These are phyloP conservation scores for Phaffia rhodozyma DNA, from an alignment of 1,284 basidiomycete genomes.

Conservation along the genomic window DNA sequence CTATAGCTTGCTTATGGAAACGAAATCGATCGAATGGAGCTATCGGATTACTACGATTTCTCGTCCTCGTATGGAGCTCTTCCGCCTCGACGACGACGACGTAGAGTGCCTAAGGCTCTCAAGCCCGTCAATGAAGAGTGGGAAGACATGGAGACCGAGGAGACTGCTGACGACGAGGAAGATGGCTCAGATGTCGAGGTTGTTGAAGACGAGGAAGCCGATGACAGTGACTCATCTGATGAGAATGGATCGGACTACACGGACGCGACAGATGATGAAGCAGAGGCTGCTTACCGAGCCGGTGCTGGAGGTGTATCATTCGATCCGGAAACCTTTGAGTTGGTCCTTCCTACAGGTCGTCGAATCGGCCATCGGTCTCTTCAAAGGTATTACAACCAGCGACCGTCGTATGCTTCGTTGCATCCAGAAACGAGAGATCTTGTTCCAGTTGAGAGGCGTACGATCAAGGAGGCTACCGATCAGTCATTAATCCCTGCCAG, in stretches of 20 bases:
- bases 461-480: constrained; percentile 66
- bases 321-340: constrained; percentile 53
- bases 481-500: constrained; percentile 67
- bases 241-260: constrained; percentile 30
- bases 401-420: constrained; percentile 8
- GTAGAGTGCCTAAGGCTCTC: constrained; percentile 29
- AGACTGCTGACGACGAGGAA: constrained; percentile 42
- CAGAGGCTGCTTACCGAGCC: constrained; percentile 17
- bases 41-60: constrained; percentile 94
- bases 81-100: constrained; percentile 23
- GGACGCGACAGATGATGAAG: constrained; percentile 17
- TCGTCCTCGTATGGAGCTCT: constrained; percentile 60
- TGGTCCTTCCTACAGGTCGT: constrained; percentile 87
- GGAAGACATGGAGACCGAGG: constrained; percentile 29
- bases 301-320: constrained; percentile 22
- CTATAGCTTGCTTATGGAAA: constrained; percentile 63
- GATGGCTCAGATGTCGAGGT: constrained; percentile 23
- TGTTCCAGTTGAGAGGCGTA: constrained; percentile 37
- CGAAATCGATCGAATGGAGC: constrained; percentile 66
- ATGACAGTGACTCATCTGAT: constrained; percentile 19
- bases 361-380: constrained; percentile 85
- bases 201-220: constrained; percentile 29
- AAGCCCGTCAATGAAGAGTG: constrained; percentile 34
- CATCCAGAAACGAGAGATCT: constrained; percentile 23
- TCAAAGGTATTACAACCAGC: constrained; percentile 73